A percentile compares a stretch with the other conserved stretches of the same genome.
Conservation (phyloP, 306 rosid genomes). For the Lupinus albus region DNA sequence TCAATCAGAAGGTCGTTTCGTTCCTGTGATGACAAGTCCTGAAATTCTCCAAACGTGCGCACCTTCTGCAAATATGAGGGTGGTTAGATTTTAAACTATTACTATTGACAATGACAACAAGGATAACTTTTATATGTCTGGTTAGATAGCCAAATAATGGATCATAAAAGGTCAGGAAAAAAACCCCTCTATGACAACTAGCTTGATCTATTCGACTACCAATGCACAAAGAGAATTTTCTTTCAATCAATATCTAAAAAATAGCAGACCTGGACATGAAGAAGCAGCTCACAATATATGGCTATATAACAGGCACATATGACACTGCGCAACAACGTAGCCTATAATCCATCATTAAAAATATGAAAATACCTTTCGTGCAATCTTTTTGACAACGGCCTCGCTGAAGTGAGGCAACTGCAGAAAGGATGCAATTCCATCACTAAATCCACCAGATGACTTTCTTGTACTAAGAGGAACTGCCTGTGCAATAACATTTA, state of each 20-base stretch:
- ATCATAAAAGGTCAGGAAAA: not conserved
- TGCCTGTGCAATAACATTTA: not conserved
- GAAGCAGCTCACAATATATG: not conserved
- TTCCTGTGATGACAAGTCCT: slow-evolving; percentile 6
- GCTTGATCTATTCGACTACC: not conserved
- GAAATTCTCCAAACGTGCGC: slow-evolving; percentile 26
- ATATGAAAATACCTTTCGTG: not conserved
- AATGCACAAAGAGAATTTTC: not conserved
- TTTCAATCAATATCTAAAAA: not conserved
- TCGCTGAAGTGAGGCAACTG: slow-evolving; percentile 30
- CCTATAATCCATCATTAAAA: not conserved
- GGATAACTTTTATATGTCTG: not conserved
- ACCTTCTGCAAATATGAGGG: not conserved
- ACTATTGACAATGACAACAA: not conserved
- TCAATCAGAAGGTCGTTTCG: slow-evolving; percentile 15
- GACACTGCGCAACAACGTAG: not conserved
- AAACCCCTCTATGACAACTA: not conserved
- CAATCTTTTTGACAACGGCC: slow-evolving; percentile 32
- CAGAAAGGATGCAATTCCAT: slow-evolving; percentile 28
- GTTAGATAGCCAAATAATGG: not conserved
- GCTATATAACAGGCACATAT: not conserved
- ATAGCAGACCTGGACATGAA: not conserved
- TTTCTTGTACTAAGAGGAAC: slow-evolving; percentile 29
- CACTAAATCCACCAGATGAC: slow-evolving; percentile 25
- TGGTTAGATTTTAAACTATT: not conserved